These are phyloP conservation scores for Remersonia thermophila DNA, from an alignment of 2,329 filamentous ascomycete species.

Conservation along the genomic window DNA sequence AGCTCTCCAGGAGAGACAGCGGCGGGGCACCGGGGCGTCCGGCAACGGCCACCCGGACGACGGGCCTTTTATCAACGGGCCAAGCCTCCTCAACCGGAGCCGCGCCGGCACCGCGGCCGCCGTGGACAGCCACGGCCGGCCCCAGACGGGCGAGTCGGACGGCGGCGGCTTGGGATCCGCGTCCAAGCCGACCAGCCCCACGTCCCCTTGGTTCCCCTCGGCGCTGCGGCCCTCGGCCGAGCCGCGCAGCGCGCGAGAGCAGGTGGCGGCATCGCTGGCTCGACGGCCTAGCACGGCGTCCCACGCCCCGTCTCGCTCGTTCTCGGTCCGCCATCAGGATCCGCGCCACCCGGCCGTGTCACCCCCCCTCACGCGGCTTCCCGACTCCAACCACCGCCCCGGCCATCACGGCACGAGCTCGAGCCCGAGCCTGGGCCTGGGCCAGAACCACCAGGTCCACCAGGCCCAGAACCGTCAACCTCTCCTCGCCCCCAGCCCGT, in stretches of 20 bases:
- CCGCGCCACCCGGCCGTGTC: neutral
- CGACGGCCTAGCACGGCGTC: slow-evolving; percentile 11
- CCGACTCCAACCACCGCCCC: too few relatives aligned
- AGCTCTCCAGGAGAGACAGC: slow-evolving; percentile 15
- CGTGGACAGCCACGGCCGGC: slow-evolving; percentile 1
- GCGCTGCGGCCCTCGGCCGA: slow-evolving; percentile 19
- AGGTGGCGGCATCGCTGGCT: neutral
- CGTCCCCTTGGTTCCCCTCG: slow-evolving; percentile 26
- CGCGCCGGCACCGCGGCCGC: neutral
- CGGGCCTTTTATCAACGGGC: slow-evolving; percentile 41
- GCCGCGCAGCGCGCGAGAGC: slow-evolving; percentile 3
- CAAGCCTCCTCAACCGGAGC: slow-evolving; percentile 40
- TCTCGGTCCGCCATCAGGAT: slow-evolving; percentile 2
- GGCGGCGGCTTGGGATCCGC: too few relatives aligned
- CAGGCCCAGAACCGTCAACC: too few relatives aligned
- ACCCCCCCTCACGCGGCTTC: too few relatives aligned
- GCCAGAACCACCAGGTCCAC: too few relatives aligned
- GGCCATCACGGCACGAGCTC: slow-evolving; percentile 1
- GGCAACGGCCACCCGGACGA: slow-evolving; percentile 16
- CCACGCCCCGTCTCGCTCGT: slow-evolving; percentile 1
- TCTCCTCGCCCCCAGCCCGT: slow-evolving; percentile 32
- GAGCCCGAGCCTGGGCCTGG: too few relatives aligned
- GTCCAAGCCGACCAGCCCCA: slow-evolving; percentile 9
- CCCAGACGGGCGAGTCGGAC: slow-evolving; percentile 12
- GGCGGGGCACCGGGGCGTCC: slow-evolving; percentile 6